phyloP scores from a whole-genome alignment of 2,329 filamentous ascomycete genomes.

The Magnaporthiopsis rhizophila region DNA sequence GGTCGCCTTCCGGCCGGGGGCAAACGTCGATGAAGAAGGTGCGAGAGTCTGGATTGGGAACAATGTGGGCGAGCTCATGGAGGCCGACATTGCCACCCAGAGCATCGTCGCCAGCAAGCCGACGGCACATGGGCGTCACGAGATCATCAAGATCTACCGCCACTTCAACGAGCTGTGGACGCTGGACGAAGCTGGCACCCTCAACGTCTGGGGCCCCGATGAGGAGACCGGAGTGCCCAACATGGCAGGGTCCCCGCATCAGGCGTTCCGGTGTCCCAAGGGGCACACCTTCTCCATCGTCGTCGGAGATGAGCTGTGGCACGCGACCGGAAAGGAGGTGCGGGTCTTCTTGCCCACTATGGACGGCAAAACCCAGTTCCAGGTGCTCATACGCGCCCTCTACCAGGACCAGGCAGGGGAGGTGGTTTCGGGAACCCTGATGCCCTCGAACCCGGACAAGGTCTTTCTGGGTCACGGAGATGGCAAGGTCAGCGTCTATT shows the following conservation, averaged over 20 bases:
- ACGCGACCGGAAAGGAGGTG: slow-evolving; percentile 80
- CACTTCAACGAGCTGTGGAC: slow-evolving; percentile 91
- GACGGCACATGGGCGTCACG: slow-evolving; percentile 66
- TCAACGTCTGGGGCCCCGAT: slow-evolving; percentile 82
- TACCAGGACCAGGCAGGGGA: slow-evolving; percentile 69
- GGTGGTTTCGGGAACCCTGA: slow-evolving; percentile 72
- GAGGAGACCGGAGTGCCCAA: slow-evolving; percentile 58
- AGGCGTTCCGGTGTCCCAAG: slow-evolving; percentile 69
- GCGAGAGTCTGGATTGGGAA: slow-evolving; percentile 82
- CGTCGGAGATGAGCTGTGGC: slow-evolving; percentile 78
- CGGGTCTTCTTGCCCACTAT: slow-evolving; percentile 71
- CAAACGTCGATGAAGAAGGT: slow-evolving; percentile 72
- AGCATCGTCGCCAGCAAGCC: slow-evolving; percentile 60
- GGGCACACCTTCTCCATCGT: slow-evolving; percentile 85
- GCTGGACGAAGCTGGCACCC: slow-evolving; percentile 77
- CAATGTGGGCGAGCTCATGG: slow-evolving; percentile 78
- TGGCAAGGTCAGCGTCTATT: slow-evolving; percentile 93
- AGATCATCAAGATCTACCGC: slow-evolving; percentile 78
- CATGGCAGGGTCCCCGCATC: slow-evolving; percentile 60
- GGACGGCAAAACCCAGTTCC: slow-evolving; percentile 62
- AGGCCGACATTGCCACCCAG: slow-evolving; percentile 73
- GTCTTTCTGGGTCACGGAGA: slow-evolving; percentile 90
- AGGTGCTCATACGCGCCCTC: slow-evolving; percentile 65
- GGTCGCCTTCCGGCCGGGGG: slow-evolving; percentile 76
- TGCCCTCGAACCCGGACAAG: slow-evolving; percentile 66